A percentile compares a stretch with the other conserved stretches of the same genome.
Evolutionary conservation across 1,284 basidiomycete species (phyloP).

Genomic region (Farysia itapuensis): DNA sequence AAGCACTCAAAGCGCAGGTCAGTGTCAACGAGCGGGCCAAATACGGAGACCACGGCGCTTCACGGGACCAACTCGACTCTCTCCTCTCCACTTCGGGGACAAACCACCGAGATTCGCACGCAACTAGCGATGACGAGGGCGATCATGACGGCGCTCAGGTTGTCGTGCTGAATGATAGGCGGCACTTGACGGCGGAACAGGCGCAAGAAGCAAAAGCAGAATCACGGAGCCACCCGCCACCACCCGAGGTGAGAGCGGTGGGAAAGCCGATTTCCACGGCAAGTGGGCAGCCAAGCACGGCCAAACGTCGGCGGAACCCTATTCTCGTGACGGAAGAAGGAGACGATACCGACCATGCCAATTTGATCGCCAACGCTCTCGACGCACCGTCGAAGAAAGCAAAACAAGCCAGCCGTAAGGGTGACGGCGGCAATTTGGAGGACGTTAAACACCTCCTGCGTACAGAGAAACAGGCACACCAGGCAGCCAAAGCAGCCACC

Average conservation of each 20-base stretch:
- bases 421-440: constrained; percentile 1
- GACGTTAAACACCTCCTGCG: constrained; percentile 26
- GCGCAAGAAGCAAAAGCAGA: constrained; percentile 14
- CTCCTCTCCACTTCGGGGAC: no score
- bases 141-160: constrained; percentile 43
- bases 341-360: no score
- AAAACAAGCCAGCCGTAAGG: background rate
- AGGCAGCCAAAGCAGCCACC: background rate
- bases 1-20: constrained; percentile 26
- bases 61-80: no score
- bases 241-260: no score
- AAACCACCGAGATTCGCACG: background rate
- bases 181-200: constrained; percentile 38
- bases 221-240: no score
- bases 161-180: constrained; percentile 47
- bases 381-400: no score
- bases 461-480: background rate
- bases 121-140: constrained; percentile 13
- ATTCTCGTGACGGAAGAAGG: no score
- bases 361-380: no score
- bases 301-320: no score
- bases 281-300: no score
- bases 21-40: constrained; percentile 3
- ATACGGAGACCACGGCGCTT: no score
- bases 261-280: no score